Evolutionary conservation across 2,329 filamentous ascomycete species (phyloP).

Genomic region (Trichoderma brevicompactum): DNA sequence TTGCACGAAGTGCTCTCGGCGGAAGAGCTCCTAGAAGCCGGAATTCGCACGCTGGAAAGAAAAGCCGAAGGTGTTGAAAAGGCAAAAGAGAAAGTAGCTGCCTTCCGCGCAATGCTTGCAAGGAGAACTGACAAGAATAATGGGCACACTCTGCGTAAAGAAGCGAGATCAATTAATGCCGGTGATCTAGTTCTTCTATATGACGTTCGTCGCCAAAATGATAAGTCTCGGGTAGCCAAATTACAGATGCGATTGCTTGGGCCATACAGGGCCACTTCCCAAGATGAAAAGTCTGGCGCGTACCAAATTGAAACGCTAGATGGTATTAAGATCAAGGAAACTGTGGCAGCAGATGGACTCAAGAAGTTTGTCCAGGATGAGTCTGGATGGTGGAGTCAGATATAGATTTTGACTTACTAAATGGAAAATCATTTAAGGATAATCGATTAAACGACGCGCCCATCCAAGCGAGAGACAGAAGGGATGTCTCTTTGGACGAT

Average conservation of each 20-base stretch:
- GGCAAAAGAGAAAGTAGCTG: background rate
- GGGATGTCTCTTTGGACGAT: too few species aligned
- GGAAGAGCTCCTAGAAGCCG: background rate
- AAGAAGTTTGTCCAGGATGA: background rate
- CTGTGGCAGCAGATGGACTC: background rate
- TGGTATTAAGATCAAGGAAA: background rate
- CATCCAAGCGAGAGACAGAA: too few species aligned
- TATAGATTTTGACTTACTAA: too few species aligned
- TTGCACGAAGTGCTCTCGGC: background rate
- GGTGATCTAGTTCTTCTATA: background rate
- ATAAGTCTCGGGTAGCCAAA: background rate
- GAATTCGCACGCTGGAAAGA: background rate
- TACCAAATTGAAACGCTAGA: background rate
- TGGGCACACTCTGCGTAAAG: background rate
- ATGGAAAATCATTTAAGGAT: too few species aligned
- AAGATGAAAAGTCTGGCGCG: background rate
- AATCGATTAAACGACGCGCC: too few species aligned
- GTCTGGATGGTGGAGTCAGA: background rate
- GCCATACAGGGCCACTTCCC: background rate
- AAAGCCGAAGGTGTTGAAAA: background rate
- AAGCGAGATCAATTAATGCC: background rate
- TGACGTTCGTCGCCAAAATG: background rate
- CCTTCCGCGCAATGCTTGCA: background rate
- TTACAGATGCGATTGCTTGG: background rate
- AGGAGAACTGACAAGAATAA: background rate